Base-by-base conservation (phyloP, 176 grass and related monocot genomes). In the Triticum monococcum region DNA sequence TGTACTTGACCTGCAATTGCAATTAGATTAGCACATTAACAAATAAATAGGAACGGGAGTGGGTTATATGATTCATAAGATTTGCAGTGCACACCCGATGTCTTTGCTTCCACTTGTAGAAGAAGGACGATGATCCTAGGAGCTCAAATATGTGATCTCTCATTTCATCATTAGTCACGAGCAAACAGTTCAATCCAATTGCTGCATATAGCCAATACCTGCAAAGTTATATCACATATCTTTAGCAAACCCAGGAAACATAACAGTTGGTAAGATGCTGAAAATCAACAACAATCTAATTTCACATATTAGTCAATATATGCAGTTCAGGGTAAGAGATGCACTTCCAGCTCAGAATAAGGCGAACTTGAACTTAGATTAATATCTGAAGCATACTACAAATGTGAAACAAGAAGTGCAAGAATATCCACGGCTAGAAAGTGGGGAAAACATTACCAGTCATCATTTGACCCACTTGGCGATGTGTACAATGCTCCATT, bases 131-230 rank as follows among this genome's bases (percentile, higher is more conserved):
- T 33, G 87, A 88, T 45, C 95, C 93, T 74, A 98, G 68, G 60
- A 95, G 95, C 83, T 98, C 95, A 78, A 98, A 98, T 85, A 93
- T 95, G 86, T 98, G 95, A 86, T 98, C 95, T 92, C 95, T 95
- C 95, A 98, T 98, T 86, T 98, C 95, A 87, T 98, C 95, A 37
- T 95, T 98, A 22, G 93, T 98, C 75, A 95, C 93, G 71, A 98
- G 87, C 69, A 92, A 90, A 79, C 91, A 91, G 79, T 95, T 95
- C 69, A 92, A 79, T 26, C 84, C 93, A 74, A 98, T 95, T 32
- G 95, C 91, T 81, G 95, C 91, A 91, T 98, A 98, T 8, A 95
- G 62, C 93, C 95, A 98, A 87, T 98, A 98, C 96, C 91, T 98
- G 81, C 67, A 87, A 87, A 66, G 48, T 61, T 67, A 50, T 17